Evolutionary conservation across 2,329 filamentous ascomycete genomes (phyloP).

Genomic region (Pseudonectria foliicola): DNA sequence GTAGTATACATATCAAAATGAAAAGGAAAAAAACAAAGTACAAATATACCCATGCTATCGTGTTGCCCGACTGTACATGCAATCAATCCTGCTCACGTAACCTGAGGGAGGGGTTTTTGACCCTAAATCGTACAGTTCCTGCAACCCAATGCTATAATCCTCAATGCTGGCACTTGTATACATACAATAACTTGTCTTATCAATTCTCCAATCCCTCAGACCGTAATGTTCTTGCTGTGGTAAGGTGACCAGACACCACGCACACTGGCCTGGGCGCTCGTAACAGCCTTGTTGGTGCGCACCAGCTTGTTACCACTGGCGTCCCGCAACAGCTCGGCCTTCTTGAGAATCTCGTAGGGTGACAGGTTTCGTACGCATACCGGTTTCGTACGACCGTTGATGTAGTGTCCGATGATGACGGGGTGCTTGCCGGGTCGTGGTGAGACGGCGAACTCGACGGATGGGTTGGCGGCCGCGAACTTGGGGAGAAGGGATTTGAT

Average conservation of each 20-base stretch:
- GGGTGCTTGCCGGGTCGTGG: slow-evolving; percentile 87
- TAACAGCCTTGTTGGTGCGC: slow-evolving; percentile 55
- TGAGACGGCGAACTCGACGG: slow-evolving; percentile 86
- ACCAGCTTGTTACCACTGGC: slow-evolving; percentile 69
- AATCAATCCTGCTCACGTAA: slow-evolving; percentile 9
- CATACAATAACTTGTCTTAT: slow-evolving; percentile 11
- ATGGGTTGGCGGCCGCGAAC: slow-evolving; percentile 76
- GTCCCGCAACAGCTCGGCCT: slow-evolving; percentile 66
- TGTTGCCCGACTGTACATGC: slow-evolving; percentile 1
- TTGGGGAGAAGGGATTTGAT: slow-evolving; percentile 66
- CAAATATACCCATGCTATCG: slow-evolving; percentile 15
- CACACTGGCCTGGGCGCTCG: slow-evolving; percentile 57
- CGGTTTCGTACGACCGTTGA: slow-evolving; percentile 80
- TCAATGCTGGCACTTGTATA: slow-evolving; percentile 21
- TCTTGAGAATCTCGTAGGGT: slow-evolving; percentile 71
- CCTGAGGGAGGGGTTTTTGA: slow-evolving; percentile 17
- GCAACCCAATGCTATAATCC: slow-evolving; percentile 22
- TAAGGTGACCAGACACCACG: slow-evolving; percentile 66
- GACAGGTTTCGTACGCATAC: slow-evolving; percentile 86
- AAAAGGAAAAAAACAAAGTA: slow-evolving; percentile 19
- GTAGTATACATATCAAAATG: slow-evolving; percentile 5
- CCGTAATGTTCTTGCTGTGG: slow-evolving; percentile 51
- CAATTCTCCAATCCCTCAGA: slow-evolving; percentile 29
- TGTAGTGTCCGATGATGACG: slow-evolving; percentile 80
- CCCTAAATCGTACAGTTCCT: slow-evolving; percentile 21